Percentiles rank a stretch among this genome's conserved stretches.
Conservation (phyloP, 495 filamentous ascomycete genomes). For the Symbiotaphrina buchneri region DNA sequence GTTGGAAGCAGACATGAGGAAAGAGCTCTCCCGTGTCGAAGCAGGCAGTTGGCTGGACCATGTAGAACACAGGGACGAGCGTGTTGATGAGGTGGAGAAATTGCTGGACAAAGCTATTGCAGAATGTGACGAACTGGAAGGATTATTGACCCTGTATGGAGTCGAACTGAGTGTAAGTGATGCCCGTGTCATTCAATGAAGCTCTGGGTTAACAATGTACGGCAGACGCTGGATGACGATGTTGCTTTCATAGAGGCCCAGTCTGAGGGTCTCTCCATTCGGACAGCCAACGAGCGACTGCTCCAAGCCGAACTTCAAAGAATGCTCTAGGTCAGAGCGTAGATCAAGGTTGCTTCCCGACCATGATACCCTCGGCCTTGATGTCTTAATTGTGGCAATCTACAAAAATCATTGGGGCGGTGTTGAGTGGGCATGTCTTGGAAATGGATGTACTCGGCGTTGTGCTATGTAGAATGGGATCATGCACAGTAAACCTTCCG, state of each 20-base stretch:
- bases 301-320: constrained; percentile 68
- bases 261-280: constrained; percentile 86
- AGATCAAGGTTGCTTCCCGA: no score
- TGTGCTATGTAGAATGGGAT: no score
- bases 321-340: no score
- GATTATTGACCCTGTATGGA: constrained; percentile 75
- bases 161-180: constrained; percentile 74
- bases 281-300: constrained; percentile 90
- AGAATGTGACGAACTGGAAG: constrained; percentile 91
- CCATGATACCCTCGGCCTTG: no score
- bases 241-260: constrained; percentile 94
- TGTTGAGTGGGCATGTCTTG: no score
- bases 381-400: no score
- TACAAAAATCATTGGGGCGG: no score
- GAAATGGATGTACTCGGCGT: no score
- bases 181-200: background rate
- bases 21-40: constrained; percentile 74
- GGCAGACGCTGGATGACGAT: constrained; percentile 81
- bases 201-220: constrained; percentile 1
- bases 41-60: constrained; percentile 80
- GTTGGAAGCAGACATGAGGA: constrained; percentile 59
- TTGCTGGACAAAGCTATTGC: constrained; percentile 73
- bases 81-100: constrained; percentile 57
- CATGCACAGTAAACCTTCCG: no score
- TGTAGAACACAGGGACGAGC: constrained; percentile 74